Evolutionary conservation across 2,329 filamentous ascomycete genomes (phyloP).

Genomic region (Aspergillus neotritici): DNA sequence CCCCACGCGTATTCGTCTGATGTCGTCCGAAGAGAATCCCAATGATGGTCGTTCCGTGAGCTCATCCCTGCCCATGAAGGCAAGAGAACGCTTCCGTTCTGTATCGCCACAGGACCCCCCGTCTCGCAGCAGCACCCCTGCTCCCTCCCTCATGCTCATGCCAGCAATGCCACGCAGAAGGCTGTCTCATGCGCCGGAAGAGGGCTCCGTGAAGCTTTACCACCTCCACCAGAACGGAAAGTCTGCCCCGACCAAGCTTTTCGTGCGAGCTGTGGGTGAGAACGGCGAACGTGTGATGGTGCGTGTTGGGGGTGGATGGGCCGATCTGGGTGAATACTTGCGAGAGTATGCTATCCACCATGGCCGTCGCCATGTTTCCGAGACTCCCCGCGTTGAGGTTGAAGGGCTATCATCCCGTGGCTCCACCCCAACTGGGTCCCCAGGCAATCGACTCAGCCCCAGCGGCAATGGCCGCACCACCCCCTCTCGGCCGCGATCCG

Average conservation of each 20-base stretch:
- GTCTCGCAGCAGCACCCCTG: slow-evolving; percentile 51
- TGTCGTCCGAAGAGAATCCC: slow-evolving; percentile 43
- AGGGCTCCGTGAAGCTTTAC: slow-evolving; percentile 82
- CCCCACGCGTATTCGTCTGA: slow-evolving; percentile 72
- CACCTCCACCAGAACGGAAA: slow-evolving; percentile 80
- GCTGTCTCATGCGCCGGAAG: slow-evolving; percentile 38
- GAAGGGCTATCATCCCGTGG: slow-evolving; percentile 41
- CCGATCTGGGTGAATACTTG: slow-evolving; percentile 89
- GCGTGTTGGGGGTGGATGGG: slow-evolving; percentile 96
- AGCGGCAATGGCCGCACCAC: slow-evolving; percentile 25
- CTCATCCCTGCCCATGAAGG: slow-evolving; percentile 30
- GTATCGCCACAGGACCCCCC: slow-evolving; percentile 29
- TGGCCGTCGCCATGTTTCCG: slow-evolving; percentile 60
- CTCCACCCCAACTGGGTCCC: slow-evolving; percentile 24
- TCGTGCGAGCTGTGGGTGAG: slow-evolving; percentile 87
- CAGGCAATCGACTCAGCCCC: slow-evolving; percentile 19
- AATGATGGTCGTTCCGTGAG: slow-evolving; percentile 26
- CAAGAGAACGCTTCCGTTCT: slow-evolving; percentile 40
- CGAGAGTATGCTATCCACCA: slow-evolving; percentile 92
- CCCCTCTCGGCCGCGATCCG: slow-evolving; percentile 35
- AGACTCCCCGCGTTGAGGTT: slow-evolving; percentile 51
- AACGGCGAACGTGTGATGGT: slow-evolving; percentile 93
- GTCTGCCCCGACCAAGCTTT: slow-evolving; percentile 86
- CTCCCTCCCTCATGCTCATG: slow-evolving; percentile 64
- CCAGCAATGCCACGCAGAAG: slow-evolving; percentile 45